Evolutionary conservation across 116 monocot genomes (phyloP).

Genomic region (Phalaenopsis hybrid): DNA sequence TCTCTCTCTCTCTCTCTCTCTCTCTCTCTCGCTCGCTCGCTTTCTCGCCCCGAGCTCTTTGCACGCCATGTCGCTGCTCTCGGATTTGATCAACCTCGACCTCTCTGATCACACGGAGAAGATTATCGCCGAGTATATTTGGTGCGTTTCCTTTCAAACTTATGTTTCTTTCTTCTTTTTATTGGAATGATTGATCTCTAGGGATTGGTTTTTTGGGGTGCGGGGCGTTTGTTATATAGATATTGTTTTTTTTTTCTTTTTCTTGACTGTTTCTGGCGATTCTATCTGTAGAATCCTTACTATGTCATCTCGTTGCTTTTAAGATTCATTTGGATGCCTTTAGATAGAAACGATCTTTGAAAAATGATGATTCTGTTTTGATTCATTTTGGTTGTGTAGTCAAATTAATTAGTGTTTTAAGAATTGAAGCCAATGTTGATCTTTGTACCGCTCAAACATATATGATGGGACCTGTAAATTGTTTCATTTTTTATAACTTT

Average conservation of each 20-base stretch:
- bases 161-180: background rate
- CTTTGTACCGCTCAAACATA: no score
- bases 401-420: no score
- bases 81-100: conserved; percentile 3
- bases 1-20: background rate
- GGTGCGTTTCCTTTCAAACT: background rate
- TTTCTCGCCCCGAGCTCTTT: no score
- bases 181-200: no score
- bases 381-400: no score
- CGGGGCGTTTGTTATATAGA: no score
- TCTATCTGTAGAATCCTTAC: background rate
- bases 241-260: background rate
- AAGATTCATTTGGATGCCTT: no score
- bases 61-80: background rate
- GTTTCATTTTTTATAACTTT: background rate
- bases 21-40: background rate
- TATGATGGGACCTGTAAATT: background rate
- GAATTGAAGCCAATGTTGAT: no score
- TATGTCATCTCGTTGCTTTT: background rate
- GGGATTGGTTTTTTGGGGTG: no score
- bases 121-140: conserved; percentile 8
- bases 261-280: background rate
- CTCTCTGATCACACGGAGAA: conserved; percentile 7
- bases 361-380: no score
- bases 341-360: no score